Base-by-base conservation (phyloP, 2,329 filamentous ascomycete species). In the Epichloe amarillans region DNA sequence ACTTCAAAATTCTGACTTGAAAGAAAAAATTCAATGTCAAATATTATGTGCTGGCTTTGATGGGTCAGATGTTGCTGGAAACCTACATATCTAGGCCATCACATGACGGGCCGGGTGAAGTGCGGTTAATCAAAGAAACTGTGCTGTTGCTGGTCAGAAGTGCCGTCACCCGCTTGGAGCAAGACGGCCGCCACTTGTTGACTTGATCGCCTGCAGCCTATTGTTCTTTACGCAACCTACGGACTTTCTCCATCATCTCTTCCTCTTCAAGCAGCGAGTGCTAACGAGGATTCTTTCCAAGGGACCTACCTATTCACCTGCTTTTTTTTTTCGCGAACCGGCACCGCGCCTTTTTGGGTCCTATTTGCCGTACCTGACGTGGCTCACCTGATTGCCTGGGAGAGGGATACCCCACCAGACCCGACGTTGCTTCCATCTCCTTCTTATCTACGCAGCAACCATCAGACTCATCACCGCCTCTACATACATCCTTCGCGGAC, bases 61-160 rank as follows among this genome's bases (percentile, higher is more conserved):
- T n/a, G n/a, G 11, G n/a, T 8, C 15, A 15, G 41, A 43, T 43
- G 41, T 6, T 30, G 23, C 41, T 14, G 21, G 40, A 43, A 30
- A 21, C 40, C 15, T 14, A 12, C 23, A 41, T 54, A 41, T 55
- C 38, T 6, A 55, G 54, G 55, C 53, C 57, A 54, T 66, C 64
- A 66, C 62, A 62, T 64, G 64, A 64, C 53, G 37, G 21, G 5
- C 12, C 56, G 62, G 61, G 30, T 57, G 52, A 64, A 57, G 53
- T 37, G 47, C 63, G 60, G 58, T 47, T 60, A 62, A 64, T 55
- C 45, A 23, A 40, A 30, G 17, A 39, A 33, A 10, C 1, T 30
- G 30, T 17, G 47, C 40, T 6, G 39, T 50, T 50, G 49, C 49
- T 49, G 38, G 53, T 46, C 46, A 50, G 53, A 46, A 26, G 60